Evolutionary conservation across 2,329 filamentous ascomycete species (phyloP).

Genomic region (Huntiella moniliformis): DNA sequence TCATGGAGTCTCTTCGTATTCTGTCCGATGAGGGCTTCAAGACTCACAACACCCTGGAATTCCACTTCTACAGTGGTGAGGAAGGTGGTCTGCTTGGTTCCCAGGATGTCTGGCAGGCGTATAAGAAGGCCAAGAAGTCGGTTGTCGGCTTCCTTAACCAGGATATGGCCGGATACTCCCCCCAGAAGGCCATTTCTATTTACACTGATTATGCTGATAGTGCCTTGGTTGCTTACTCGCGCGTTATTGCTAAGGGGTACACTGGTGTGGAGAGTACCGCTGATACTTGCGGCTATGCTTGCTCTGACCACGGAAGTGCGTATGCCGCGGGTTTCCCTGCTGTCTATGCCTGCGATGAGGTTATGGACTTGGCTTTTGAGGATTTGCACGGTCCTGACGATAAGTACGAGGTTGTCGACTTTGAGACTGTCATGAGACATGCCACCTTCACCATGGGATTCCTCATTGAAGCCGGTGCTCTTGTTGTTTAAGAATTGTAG

Average conservation of each 20-base stretch:
- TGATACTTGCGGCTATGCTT: slow-evolving; percentile 26
- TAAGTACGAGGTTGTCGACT: slow-evolving; percentile 20
- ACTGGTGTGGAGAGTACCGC: slow-evolving; percentile 17
- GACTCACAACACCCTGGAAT: slow-evolving; percentile 27
- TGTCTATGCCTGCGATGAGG: slow-evolving; percentile 21
- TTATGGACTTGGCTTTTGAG: slow-evolving; percentile 16
- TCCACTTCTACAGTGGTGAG: slow-evolving; percentile 32
- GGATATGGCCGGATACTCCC: slow-evolving; percentile 31
- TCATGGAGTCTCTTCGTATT: slow-evolving; percentile 30
- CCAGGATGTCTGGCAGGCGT: slow-evolving; percentile 24
- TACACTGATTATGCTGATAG: slow-evolving; percentile 28
- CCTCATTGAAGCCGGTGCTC: slow-evolving; percentile 21
- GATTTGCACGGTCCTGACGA: slow-evolving; percentile 20
- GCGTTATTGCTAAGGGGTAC: slow-evolving; percentile 17
- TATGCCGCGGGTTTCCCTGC: slow-evolving; percentile 22
- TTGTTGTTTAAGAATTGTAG: slow-evolving; percentile 13
- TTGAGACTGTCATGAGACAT: slow-evolving; percentile 20
- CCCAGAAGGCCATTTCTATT: slow-evolving; percentile 25
- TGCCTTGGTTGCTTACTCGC: slow-evolving; percentile 22
- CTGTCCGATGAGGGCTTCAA: slow-evolving; percentile 18
- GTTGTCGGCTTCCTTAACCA: slow-evolving; percentile 30
- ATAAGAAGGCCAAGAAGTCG: slow-evolving; percentile 21
- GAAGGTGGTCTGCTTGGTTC: slow-evolving; percentile 31
- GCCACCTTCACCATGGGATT: slow-evolving; percentile 21
- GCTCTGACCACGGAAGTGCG: slow-evolving; percentile 24